Evolutionary conservation across 441 rosid genomes (phyloP).

Genomic region (Theobroma grandiflorum): DNA sequence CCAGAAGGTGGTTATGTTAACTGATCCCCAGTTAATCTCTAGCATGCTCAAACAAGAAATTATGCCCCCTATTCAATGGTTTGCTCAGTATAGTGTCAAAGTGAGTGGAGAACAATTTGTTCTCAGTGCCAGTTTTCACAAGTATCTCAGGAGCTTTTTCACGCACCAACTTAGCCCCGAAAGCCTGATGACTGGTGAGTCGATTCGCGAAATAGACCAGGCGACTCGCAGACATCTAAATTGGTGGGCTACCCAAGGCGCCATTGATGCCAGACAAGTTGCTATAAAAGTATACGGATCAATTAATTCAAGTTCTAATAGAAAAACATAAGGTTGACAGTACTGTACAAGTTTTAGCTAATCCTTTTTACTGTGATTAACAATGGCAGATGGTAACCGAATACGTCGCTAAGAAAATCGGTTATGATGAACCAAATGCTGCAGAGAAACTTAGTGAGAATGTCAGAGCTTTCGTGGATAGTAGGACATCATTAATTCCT

Average conservation of each 20-base stretch:
- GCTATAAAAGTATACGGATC: too few species aligned
- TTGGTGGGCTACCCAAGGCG: neutral
- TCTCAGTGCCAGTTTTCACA: constrained; percentile 42
- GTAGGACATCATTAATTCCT: constrained; percentile 44
- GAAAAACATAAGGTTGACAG: too few species aligned
- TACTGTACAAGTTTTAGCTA: too few species aligned
- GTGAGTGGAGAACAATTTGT: constrained; percentile 44
- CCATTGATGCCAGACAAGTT: constrained; percentile 32
- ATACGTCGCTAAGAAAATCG: constrained; percentile 7
- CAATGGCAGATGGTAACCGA: constrained; percentile 25
- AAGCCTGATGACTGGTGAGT: neutral
- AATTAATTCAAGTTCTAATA: too few species aligned
- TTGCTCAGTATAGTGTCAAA: constrained; percentile 35
- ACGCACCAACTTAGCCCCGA: constrained; percentile 42
- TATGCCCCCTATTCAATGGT: constrained; percentile 34
- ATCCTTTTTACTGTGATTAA: too few species aligned
- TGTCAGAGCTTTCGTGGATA: constrained; percentile 15
- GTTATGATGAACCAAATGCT: constrained; percentile 6
- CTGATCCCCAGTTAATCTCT: constrained; percentile 39
- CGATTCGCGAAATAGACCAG: too few species aligned
- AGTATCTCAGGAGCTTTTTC: constrained; percentile 44
- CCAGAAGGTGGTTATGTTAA: constrained; percentile 34
- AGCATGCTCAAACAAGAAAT: constrained; percentile 45
- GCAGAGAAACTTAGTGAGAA: too few species aligned
- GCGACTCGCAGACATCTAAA: too few species aligned